These are phyloP conservation scores for Fusarium sp. DNA, from an alignment of 2,329 filamentous ascomycete species.

Conservation along the genomic window DNA sequence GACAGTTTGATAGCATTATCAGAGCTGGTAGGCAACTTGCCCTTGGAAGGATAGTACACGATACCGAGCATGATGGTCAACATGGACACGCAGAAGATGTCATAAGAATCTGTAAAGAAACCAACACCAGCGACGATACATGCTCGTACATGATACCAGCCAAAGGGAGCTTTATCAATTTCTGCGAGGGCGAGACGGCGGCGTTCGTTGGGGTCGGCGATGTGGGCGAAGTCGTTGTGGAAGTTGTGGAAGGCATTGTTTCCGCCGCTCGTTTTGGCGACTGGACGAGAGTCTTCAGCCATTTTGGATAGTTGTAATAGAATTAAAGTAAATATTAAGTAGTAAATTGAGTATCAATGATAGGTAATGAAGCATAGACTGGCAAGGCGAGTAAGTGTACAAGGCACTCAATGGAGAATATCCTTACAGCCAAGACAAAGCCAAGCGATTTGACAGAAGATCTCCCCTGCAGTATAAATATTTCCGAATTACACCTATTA, in stretches of 20 bases:
- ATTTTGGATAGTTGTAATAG: conserved; percentile 11
- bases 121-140: conserved; percentile 83
- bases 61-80: conserved; percentile 81
- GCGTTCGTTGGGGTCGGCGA: conserved; percentile 80
- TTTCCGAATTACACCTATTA: not conserved
- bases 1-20: conserved; percentile 89
- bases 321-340: not conserved
- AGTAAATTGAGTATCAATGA: not conserved
- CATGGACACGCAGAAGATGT: conserved; percentile 82
- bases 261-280: conserved; percentile 67
- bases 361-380: not conserved
- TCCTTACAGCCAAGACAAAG: conserved; percentile 26
- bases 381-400: not conserved
- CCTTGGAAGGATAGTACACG: conserved; percentile 73
- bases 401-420: conserved; percentile 12
- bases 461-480: conserved; percentile 22
- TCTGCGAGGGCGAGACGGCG: conserved; percentile 82
- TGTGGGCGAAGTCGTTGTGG: conserved; percentile 74
- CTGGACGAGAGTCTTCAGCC: conserved; percentile 24
- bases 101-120: conserved; percentile 90
- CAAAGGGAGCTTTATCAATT: conserved; percentile 83
- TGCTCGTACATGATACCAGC: conserved; percentile 85
- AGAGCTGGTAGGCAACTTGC: conserved; percentile 71
- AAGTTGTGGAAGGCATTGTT: conserved; percentile 81
- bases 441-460: conserved; percentile 15